Evolutionary conservation across 2,329 filamentous ascomycete genomes (phyloP).

Genomic region (Aspergillus fischeri): DNA sequence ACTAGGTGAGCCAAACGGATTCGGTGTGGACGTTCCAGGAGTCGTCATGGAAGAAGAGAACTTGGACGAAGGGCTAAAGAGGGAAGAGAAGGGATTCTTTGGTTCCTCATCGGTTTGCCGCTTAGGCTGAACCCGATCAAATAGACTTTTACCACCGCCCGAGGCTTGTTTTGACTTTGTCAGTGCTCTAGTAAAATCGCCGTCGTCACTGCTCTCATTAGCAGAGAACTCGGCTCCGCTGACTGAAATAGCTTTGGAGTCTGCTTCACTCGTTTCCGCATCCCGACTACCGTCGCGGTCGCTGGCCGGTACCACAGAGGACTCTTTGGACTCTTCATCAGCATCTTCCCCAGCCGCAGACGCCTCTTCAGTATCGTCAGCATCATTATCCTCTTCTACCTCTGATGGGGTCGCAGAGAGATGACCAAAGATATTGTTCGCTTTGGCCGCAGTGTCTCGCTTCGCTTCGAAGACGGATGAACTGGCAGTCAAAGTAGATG

Average conservation of each 20-base stretch:
- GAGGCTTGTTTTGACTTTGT: slow-evolving; percentile 19
- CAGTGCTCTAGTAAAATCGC: slow-evolving; percentile 18
- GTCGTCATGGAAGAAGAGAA: slow-evolving; percentile 24
- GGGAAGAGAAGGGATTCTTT: slow-evolving; percentile 14
- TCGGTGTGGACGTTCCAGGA: slow-evolving; percentile 18
- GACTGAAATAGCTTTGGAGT: slow-evolving; percentile 7
- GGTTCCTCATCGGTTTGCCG: slow-evolving; percentile 17
- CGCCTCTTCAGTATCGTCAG: slow-evolving; percentile 24
- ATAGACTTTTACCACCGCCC: slow-evolving; percentile 30
- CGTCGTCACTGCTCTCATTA: slow-evolving; percentile 21
- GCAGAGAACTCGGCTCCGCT: slow-evolving; percentile 10
- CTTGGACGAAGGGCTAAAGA: slow-evolving; percentile 22
- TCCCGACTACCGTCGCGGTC: slow-evolving; percentile 7
- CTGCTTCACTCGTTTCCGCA: slow-evolving; percentile 3
- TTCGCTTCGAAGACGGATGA: slow-evolving; percentile 29
- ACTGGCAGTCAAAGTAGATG: slow-evolving; percentile 8
- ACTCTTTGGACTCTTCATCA: slow-evolving; percentile 13
- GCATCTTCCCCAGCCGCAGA: slow-evolving; percentile 19
- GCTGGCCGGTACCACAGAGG: slow-evolving; percentile 12
- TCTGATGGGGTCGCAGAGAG: slow-evolving; percentile 29
- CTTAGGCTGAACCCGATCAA: slow-evolving; percentile 31
- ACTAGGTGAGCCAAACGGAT: slow-evolving; percentile 13
- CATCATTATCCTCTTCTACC: slow-evolving; percentile 22
- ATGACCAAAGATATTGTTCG: slow-evolving; percentile 37
- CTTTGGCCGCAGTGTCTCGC: slow-evolving; percentile 22